Evolutionary conservation across 225 moss, liverwort and hornwort genomes (phyloP).

Genomic region (Pseudisothecium myosuroides): DNA sequence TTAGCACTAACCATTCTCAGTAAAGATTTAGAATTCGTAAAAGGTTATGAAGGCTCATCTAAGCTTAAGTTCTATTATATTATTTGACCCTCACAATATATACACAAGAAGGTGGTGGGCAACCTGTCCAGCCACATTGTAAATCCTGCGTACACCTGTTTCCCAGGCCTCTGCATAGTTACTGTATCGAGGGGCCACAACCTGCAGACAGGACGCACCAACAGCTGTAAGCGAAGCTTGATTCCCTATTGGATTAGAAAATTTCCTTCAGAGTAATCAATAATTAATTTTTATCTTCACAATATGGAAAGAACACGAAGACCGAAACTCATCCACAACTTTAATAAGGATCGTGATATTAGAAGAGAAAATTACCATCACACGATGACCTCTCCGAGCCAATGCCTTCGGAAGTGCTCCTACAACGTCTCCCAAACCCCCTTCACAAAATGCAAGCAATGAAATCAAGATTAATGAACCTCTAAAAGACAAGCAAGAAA

Average conservation of each 20-base stretch:
- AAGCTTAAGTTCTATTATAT: not conserved
- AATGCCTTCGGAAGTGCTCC: conserved; percentile 83
- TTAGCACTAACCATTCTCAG: not conserved
- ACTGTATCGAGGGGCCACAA: conserved; percentile 69
- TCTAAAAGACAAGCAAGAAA: not conserved
- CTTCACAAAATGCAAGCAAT: conserved; percentile 19
- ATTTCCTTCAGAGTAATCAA: not conserved
- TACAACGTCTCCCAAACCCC: conserved; percentile 78
- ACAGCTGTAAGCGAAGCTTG: not conserved
- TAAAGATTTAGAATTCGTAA: not conserved
- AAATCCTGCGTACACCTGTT: conserved; percentile 59
- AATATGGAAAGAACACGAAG: not conserved
- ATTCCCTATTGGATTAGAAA: not conserved
- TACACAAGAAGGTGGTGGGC: not conserved
- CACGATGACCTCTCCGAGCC: conserved; percentile 75
- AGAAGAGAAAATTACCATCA: conserved; percentile 36
- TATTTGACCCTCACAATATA: not conserved
- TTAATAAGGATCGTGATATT: not conserved
- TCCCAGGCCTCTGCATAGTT: conserved; percentile 76
- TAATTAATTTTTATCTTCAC: not conserved
- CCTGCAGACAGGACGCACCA: conserved; percentile 17
- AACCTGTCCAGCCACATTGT: conserved; percentile 70
- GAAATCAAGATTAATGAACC: not conserved
- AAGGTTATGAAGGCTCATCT: not conserved
- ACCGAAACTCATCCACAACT: not conserved